A percentile compares a stretch with the other conserved stretches of the same genome.
phyloP scores from a whole-genome alignment of 2,329 filamentous ascomycete genomes.

The Fusarium sterilihyphosum region DNA sequence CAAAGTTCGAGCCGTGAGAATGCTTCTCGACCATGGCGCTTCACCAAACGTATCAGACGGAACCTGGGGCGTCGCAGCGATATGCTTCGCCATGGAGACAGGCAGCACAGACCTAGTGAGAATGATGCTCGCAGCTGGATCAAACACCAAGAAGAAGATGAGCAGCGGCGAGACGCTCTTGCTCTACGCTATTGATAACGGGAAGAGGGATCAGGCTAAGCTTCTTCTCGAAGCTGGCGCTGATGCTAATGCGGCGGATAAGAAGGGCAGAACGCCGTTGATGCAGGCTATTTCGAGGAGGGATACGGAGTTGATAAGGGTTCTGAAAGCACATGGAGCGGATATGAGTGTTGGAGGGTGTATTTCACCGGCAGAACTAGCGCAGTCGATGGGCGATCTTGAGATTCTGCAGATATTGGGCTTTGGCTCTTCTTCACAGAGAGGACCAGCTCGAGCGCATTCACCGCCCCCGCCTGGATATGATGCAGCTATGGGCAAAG shows the following conservation, averaged over 20 bases:
- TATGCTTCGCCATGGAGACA: conserved; percentile 42
- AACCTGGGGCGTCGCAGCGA: conserved; percentile 32
- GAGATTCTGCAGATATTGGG: conserved; percentile 44
- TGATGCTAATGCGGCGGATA: conserved; percentile 46
- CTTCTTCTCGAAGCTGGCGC: conserved; percentile 48
- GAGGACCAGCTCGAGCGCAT: conserved; percentile 7
- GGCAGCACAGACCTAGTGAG: conserved; percentile 38
- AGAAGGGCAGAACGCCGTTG: conserved; percentile 46
- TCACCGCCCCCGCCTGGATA: conserved; percentile 41
- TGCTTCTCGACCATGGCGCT: conserved; percentile 50
- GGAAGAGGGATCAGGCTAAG: conserved; percentile 34
- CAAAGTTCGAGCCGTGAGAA: conserved; percentile 40
- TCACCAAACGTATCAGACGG: conserved; percentile 43
- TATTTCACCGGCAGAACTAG: conserved; percentile 39
- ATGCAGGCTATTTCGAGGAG: conserved; percentile 46
- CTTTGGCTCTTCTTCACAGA: conserved; percentile 4
- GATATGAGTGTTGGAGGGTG: conserved; percentile 30
- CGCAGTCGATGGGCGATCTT: conserved; percentile 34
- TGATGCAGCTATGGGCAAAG: conserved; percentile 23
- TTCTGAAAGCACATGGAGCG: conserved; percentile 45
- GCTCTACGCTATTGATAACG: conserved; percentile 44
- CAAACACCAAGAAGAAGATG: conserved; percentile 43
- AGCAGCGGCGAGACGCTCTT: conserved; percentile 45
- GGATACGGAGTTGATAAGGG: conserved; percentile 42
- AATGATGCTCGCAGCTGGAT: conserved; percentile 45